Conservation (phyloP, 768 basidiomycete species). For the Suillus cothurnatus region DNA sequence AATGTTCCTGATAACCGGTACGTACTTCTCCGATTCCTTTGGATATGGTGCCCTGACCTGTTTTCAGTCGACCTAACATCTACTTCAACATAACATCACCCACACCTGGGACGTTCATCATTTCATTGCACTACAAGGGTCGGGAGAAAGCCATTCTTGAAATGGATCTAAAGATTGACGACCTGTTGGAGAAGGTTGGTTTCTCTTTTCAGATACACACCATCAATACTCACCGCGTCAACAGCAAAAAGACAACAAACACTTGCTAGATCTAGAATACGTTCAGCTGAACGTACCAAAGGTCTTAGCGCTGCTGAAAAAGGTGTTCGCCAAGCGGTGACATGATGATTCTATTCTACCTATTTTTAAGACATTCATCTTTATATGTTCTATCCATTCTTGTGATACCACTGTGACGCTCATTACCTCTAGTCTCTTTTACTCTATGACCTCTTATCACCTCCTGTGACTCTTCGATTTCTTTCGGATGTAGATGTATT, state of each 20-base stretch:
- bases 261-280: constrained; percentile 94
- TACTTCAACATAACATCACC: constrained; percentile 99
- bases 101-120: constrained; percentile 97
- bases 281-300: constrained; percentile 97
- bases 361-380: constrained; percentile 21
- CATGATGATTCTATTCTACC: constrained; percentile 16
- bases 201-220: constrained; percentile 4
- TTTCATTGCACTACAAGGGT: constrained; percentile 98
- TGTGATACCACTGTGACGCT: constrained; percentile 30
- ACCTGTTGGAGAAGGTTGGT: constrained; percentile 91
- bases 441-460: constrained; percentile 13
- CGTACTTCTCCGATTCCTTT: constrained; percentile 22
- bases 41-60: constrained; percentile 5
- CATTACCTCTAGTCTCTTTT: constrained; percentile 19
- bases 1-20: constrained; percentile 98
- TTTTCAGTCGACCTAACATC: constrained; percentile 86
- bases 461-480: constrained; percentile 30
- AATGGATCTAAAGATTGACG: constrained; percentile 99
- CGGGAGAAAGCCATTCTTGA: constrained; percentile 98
- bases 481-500: constrained; percentile 40
- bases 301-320: constrained; percentile 88
- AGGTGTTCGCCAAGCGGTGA: constrained; percentile 90
- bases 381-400: constrained; percentile 36
- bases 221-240: constrained; percentile 17
- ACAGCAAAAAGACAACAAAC: constrained; percentile 99